A percentile compares a stretch with the other conserved stretches of the same genome.
Conservation (phyloP, 345 rosid species). For the Ailanthus altissimus region DNA sequence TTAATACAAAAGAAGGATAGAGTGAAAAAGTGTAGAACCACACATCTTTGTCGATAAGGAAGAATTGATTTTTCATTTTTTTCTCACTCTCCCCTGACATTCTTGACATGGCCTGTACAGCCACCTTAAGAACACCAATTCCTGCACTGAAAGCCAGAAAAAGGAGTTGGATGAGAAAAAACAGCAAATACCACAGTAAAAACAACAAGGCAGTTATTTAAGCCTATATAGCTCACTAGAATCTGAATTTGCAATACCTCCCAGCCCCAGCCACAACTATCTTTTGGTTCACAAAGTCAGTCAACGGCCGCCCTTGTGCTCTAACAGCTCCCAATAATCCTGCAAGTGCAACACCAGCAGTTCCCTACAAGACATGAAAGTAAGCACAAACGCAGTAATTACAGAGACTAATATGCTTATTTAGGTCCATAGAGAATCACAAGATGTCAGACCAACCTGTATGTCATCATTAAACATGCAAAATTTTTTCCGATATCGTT, state of each 20-base stretch:
- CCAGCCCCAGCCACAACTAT: constrained; percentile 99
- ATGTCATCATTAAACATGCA: constrained; percentile 99
- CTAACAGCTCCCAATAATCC: constrained; percentile 91
- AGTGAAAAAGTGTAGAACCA: constrained; percentile 27
- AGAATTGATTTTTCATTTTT: constrained; percentile 58
- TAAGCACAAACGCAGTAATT: constrained; percentile 18
- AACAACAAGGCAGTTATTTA: neutral
- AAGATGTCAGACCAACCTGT: constrained; percentile 52
- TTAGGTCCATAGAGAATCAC: constrained; percentile 6
- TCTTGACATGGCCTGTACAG: constrained; percentile 71
- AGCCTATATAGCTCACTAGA: neutral
- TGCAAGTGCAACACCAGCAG: constrained; percentile 99
- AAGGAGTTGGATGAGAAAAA: constrained; percentile 19
- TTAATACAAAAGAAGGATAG: constrained; percentile 6
- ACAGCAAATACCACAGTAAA: constrained; percentile 9
- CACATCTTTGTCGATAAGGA: constrained; percentile 91
- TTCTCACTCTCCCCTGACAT: constrained; percentile 68
- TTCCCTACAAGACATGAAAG: constrained; percentile 59
- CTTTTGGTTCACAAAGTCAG: constrained; percentile 88
- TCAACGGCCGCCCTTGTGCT: constrained; percentile 85
- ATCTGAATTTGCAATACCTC: constrained; percentile 52
- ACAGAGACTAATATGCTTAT: constrained; percentile 9
- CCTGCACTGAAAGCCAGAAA: constrained; percentile 72
- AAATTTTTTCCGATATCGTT: constrained; percentile 79
- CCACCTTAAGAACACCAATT: constrained; percentile 90